These are phyloP conservation scores for Suillus alpinus DNA, from an alignment of 768 basidiomycete species.

Conservation along the genomic window DNA sequence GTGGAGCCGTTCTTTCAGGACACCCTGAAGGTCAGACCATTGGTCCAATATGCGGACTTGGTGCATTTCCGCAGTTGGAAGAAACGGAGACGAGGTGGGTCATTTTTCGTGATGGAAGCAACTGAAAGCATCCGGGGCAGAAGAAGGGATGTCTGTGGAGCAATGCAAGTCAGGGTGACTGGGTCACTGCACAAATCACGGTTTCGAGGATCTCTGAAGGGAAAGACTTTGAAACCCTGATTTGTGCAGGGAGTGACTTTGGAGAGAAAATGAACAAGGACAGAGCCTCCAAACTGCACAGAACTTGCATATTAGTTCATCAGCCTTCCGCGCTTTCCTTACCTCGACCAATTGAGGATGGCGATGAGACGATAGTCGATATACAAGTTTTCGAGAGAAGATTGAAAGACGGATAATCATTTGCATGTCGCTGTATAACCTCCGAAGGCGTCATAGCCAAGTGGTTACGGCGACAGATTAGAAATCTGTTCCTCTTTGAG, in stretches of 20 bases:
- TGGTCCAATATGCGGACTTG: conserved; percentile 34
- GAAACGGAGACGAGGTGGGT: conserved; percentile 32
- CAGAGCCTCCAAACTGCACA: neutral
- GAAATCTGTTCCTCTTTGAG: conserved; percentile 68
- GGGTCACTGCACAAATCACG: neutral
- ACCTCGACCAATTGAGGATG: neutral
- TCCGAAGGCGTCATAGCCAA: conserved; percentile 56
- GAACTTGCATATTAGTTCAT: neutral
- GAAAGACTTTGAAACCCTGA: neutral
- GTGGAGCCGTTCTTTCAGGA: conserved; percentile 31
- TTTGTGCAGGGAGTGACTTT: neutral
- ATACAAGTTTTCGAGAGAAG: neutral
- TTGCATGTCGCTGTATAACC: neutral
- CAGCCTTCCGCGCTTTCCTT: neutral
- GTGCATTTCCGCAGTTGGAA: conserved; percentile 34
- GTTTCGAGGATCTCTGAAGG: neutral
- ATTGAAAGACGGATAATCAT: neutral
- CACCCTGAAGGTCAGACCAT: conserved; percentile 29
- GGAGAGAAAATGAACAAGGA: neutral
- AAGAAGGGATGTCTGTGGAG: neutral
- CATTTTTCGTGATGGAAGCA: conserved; percentile 16
- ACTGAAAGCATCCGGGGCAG: neutral
- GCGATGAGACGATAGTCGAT: no score
- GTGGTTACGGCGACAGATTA: conserved; percentile 79
- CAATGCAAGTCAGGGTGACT: neutral